These are phyloP conservation scores for Lentinula raphanica DNA, from an alignment of 768 basidiomycete species.

Conservation along the genomic window DNA sequence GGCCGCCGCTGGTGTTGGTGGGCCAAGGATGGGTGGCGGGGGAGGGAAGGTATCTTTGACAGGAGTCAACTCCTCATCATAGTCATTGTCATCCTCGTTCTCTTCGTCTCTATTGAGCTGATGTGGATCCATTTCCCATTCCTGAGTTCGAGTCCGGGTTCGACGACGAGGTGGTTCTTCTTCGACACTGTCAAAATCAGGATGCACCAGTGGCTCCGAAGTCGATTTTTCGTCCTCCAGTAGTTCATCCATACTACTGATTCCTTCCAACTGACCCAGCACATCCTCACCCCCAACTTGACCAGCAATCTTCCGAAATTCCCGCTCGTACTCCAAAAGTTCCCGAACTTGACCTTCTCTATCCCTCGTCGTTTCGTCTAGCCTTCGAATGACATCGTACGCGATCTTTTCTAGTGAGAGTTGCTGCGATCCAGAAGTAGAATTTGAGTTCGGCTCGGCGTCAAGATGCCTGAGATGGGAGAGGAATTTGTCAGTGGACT, in stretches of 20 bases:
- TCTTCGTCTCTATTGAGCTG: slow-evolving; percentile 39
- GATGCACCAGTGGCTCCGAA: slow-evolving; percentile 20
- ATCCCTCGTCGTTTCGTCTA: slow-evolving; percentile 71
- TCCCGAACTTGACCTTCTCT: slow-evolving; percentile 80
- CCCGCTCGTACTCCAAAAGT: slow-evolving; percentile 71
- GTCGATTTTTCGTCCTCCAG: slow-evolving; percentile 30
- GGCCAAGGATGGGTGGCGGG: slow-evolving; percentile 42
- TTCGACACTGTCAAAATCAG: slow-evolving; percentile 23
- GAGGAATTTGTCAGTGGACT: slow-evolving; percentile 75
- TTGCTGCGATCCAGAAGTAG: slow-evolving; percentile 26
- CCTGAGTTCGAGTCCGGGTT: slow-evolving; percentile 31
- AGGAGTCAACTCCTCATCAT: slow-evolving; percentile 41
- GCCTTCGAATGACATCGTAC: slow-evolving; percentile 67
- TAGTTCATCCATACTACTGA: slow-evolving; percentile 44
- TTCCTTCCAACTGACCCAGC: slow-evolving; percentile 61
- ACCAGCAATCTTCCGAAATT: slow-evolving; percentile 69
- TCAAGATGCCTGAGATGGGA: slow-evolving; percentile 68
- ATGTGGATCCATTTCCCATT: slow-evolving; percentile 62
- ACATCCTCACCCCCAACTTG: slow-evolving; percentile 76
- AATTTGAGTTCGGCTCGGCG: slow-evolving; percentile 36
- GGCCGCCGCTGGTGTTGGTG: slow-evolving; percentile 52
- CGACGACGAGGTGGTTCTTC: slow-evolving; percentile 24
- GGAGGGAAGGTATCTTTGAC: slow-evolving; percentile 55
- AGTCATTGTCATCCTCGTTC: slow-evolving; percentile 39
- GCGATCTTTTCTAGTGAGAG: slow-evolving; percentile 64